phyloP scores from a whole-genome alignment of 306 rosid genomes.

The Myrica gale region DNA sequence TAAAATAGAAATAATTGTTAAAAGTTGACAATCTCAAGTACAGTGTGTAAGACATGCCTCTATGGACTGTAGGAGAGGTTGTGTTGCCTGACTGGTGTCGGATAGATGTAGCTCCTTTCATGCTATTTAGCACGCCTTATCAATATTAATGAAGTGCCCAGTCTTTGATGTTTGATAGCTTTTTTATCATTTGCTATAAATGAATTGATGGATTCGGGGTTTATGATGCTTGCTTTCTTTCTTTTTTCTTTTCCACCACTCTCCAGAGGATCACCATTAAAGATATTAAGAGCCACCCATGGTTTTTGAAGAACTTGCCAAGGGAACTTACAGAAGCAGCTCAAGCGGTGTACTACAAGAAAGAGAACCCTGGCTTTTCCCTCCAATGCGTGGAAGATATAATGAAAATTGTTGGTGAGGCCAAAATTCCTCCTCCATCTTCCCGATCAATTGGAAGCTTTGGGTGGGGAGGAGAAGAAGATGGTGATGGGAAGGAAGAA shows the following conservation, averaged over 20 bases:
- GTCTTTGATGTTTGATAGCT: background rate
- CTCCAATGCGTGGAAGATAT: conserved; percentile 67
- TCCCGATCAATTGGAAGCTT: conserved; percentile 59
- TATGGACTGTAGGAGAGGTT: background rate
- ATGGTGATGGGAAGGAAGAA: conserved; percentile 43
- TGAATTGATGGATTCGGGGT: background rate
- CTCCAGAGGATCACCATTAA: conserved; percentile 72
- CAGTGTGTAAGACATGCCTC: background rate
- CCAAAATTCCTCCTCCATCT: conserved; percentile 52
- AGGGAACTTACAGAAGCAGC: conserved; percentile 78
- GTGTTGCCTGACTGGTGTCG: background rate
- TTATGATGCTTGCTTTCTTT: conserved; percentile 28
- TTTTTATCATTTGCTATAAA: background rate
- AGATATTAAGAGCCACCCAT: conserved; percentile 78
- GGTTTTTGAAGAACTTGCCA: conserved; percentile 83
- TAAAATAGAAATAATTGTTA: background rate
- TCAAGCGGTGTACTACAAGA: conserved; percentile 66
- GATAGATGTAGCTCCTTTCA: background rate
- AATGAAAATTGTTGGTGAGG: conserved; percentile 75
- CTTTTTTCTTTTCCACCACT: background rate
- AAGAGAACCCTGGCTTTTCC: conserved; percentile 75
- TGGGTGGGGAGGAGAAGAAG: conserved; percentile 77
- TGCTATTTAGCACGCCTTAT: background rate
- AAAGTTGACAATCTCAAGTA: background rate
- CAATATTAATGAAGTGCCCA: background rate